phyloP scores from a whole-genome alignment of 495 filamentous ascomycete genomes.

The Aspergillus asperescens region DNA sequence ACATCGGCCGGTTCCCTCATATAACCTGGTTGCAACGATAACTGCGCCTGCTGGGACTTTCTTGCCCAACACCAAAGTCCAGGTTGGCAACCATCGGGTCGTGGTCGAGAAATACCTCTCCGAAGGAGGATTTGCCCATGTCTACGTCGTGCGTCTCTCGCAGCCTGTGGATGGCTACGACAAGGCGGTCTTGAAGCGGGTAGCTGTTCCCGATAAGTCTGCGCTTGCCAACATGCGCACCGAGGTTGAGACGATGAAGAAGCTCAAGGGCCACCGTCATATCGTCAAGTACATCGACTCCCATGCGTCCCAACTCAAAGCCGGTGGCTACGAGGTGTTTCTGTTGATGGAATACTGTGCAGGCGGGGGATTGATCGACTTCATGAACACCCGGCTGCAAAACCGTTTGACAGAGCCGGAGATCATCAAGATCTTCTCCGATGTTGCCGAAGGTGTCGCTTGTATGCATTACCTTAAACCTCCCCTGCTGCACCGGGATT shows the following conservation, averaged over 20 bases:
- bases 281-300: slow-evolving; percentile 99
- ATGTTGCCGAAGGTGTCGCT: slow-evolving; percentile 91
- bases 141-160: slow-evolving; percentile 88
- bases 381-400: slow-evolving; percentile 98
- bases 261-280: slow-evolving; percentile 87
- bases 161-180: slow-evolving; percentile 74
- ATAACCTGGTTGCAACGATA: slow-evolving; percentile 36
- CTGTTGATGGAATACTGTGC: slow-evolving; percentile 89
- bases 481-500: slow-evolving; percentile 84
- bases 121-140: slow-evolving; percentile 96
- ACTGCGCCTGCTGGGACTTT: slow-evolving; percentile 82
- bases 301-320: slow-evolving; percentile 87
- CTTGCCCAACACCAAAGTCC: slow-evolving; percentile 87
- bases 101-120: slow-evolving; percentile 98
- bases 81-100: slow-evolving; percentile 86
- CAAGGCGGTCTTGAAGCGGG: slow-evolving; percentile 85
- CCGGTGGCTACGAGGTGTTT: slow-evolving; percentile 95
- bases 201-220: slow-evolving; percentile 96
- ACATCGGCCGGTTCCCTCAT: slow-evolving; percentile 31
- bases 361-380: slow-evolving; percentile 92
- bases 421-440: slow-evolving; percentile 92
- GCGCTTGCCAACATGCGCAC: slow-evolving; percentile 92
- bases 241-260: slow-evolving; percentile 99
- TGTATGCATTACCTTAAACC: slow-evolving; percentile 99
- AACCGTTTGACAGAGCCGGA: slow-evolving; percentile 96